Base-by-base conservation (phyloP, 1,284 basidiomycete species). In the Ustilago bromivora region DNA sequence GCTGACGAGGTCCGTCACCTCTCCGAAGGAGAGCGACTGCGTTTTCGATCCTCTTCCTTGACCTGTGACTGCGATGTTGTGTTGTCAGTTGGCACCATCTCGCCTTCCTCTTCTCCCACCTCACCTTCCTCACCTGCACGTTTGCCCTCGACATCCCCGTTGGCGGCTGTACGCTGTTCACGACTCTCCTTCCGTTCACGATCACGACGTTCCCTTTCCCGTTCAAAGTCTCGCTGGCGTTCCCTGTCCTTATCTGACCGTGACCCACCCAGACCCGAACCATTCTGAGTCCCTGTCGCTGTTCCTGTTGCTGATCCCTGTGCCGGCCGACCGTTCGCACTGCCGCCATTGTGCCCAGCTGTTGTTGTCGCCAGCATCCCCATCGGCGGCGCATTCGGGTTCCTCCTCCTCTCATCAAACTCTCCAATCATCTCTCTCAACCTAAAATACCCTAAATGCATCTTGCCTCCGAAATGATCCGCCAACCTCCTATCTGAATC, bases 391-490 rank as follows among this genome's bases (percentile, higher is more conserved):
- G 72, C 60, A 36, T 69, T 75, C 13, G 69, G 64, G 19, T 76
- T 64, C 23, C 74, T 59, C 34, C 78, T 66, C 51, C 74, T 62
- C 41, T 67, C 71, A 34, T 85, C 80, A 58, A 85, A 96, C 85
- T 94, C 93, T 60, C 89, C 87, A 71, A 99, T 90, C 90, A 97
- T 93, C 88, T 96, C 95, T 64, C 97, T 92, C 76, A 99, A 89
- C 88, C 98, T 95, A 86, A 98, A 94, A 88, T 99, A 99, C 11
- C 97, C 97, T 82, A 99, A 88, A 89, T 99, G 97, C 95, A 99
- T 97, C 95, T 99, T 99, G 82, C 97, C 97, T 88, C 97, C 97
- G 88, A 99, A 99, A 87, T 99, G 97, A 88, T 99, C 97, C 58
- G 97, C 97, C 76, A 99, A 89, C 87, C 97, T 94, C 87, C 97